phyloP scores from a whole-genome alignment of 495 filamentous ascomycete species.

The Glutinoglossum americanum region DNA sequence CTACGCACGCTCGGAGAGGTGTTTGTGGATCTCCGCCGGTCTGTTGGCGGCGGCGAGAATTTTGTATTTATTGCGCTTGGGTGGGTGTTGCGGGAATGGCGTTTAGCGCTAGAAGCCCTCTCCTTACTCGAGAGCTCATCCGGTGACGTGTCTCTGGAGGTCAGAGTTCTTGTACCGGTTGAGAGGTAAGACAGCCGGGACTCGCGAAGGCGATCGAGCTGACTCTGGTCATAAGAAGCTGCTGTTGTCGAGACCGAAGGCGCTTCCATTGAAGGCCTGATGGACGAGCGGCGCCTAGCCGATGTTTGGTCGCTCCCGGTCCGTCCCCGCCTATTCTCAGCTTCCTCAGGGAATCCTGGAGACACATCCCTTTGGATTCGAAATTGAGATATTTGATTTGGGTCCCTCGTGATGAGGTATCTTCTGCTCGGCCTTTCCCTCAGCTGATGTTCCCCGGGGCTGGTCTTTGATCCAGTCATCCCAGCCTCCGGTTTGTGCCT shows the following conservation, averaged over 20 bases:
- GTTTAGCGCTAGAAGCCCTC: background rate
- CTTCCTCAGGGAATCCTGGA: background rate
- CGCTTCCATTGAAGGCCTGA: constrained; percentile 4
- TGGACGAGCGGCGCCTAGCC: background rate
- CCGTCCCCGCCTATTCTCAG: background rate
- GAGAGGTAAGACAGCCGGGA: constrained; percentile 3
- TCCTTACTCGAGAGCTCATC: background rate
- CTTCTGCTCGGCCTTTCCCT: constrained; percentile 27
- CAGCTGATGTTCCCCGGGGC: constrained; percentile 20
- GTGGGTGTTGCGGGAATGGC: background rate
- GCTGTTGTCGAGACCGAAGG: constrained; percentile 10
- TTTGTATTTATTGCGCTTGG: background rate
- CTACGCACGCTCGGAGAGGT: background rate
- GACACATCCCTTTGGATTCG: background rate
- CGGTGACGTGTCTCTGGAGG: constrained; percentile 1
- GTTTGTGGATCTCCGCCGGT: background rate
- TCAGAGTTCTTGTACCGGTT: background rate
- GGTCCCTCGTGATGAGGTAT: constrained; percentile 29
- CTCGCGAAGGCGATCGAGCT: constrained; percentile 11
- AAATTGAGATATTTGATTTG: constrained; percentile 18
- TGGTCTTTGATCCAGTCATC: constrained; percentile 21
- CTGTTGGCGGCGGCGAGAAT: background rate
- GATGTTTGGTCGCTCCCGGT: background rate
- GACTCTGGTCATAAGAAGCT: constrained; percentile 10
- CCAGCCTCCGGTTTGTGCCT: constrained; percentile 10